These are phyloP conservation scores for Penicillium sclerotigenum DNA, from an alignment of 2,329 filamentous ascomycete genomes.

Conservation along the genomic window DNA sequence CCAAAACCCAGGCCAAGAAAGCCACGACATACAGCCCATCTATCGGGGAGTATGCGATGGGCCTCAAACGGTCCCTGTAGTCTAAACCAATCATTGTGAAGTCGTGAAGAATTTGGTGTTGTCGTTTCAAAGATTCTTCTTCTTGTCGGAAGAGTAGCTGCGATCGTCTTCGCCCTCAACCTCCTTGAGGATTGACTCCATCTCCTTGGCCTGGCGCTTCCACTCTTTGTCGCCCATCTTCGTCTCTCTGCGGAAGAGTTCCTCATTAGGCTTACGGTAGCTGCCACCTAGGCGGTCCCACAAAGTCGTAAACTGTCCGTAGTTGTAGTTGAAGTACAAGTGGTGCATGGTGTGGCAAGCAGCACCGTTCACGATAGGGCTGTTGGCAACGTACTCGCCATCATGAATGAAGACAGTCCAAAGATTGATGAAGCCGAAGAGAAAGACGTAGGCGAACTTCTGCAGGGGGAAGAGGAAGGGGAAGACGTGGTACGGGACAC, in stretches of 20 bases:
- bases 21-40: background rate
- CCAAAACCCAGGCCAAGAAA: background rate
- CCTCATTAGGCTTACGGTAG: conserved; percentile 80
- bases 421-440: conserved; percentile 92
- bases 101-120: conserved; percentile 2
- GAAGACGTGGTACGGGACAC: conserved; percentile 87
- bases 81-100: conserved; percentile 1
- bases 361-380: conserved; percentile 87
- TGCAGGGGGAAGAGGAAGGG: conserved; percentile 90
- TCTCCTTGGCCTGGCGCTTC: conserved; percentile 71
- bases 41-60: background rate
- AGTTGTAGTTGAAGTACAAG: conserved; percentile 85
- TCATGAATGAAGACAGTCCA: conserved; percentile 98
- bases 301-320: conserved; percentile 88
- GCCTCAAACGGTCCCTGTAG: background rate
- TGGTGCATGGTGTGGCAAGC: conserved; percentile 97
- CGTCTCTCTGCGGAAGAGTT: conserved; percentile 77
- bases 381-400: conserved; percentile 88
- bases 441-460: conserved; percentile 79
- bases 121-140: conserved; percentile 35
- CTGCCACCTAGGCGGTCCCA: conserved; percentile 87
- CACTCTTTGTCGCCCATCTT: conserved; percentile 82
- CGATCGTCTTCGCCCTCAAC: conserved; percentile 61
- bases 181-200: conserved; percentile 71
- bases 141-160: conserved; percentile 36